Evolutionary conservation across 768 basidiomycete species (phyloP).

Genomic region (Lactarius deliciosus): DNA sequence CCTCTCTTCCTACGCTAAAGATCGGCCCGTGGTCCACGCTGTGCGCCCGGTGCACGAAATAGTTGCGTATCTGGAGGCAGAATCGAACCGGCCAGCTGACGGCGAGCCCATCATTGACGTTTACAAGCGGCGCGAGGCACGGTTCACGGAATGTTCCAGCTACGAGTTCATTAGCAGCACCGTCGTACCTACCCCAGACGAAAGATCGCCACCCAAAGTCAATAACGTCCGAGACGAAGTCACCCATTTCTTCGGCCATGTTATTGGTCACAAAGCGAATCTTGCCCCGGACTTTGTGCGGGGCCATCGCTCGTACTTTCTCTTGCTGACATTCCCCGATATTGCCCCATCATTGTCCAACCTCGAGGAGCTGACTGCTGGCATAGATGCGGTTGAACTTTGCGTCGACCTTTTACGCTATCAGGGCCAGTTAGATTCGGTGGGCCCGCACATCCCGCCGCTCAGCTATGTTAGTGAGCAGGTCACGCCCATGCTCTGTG

Average conservation of each 20-base stretch:
- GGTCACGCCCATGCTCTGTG: constrained; percentile 71
- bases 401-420: constrained; percentile 84
- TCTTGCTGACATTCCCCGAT: constrained; percentile 91
- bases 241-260: constrained; percentile 83
- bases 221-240: constrained; percentile 59
- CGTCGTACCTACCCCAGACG: constrained; percentile 31
- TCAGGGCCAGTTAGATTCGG: constrained; percentile 45
- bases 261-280: constrained; percentile 73
- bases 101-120: constrained; percentile 84
- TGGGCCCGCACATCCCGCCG: constrained; percentile 60
- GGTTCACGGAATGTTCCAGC: constrained; percentile 80
- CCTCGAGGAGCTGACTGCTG: constrained; percentile 72
- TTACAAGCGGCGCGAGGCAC: constrained; percentile 76
- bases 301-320: constrained; percentile 81
- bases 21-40: constrained; percentile 81
- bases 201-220: constrained; percentile 26
- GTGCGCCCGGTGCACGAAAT: constrained; percentile 79
- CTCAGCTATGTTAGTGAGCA: constrained; percentile 75
- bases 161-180: constrained; percentile 84
- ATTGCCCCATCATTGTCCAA: constrained; percentile 63
- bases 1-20: constrained; percentile 61
- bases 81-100: constrained; percentile 81
- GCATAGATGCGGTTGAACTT: constrained; percentile 92
- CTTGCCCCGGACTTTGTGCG: constrained; percentile 50
- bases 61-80: constrained; percentile 72